Conservation (phyloP, 2,329 filamentous ascomycete genomes). For the Huntiella moniliformis region DNA sequence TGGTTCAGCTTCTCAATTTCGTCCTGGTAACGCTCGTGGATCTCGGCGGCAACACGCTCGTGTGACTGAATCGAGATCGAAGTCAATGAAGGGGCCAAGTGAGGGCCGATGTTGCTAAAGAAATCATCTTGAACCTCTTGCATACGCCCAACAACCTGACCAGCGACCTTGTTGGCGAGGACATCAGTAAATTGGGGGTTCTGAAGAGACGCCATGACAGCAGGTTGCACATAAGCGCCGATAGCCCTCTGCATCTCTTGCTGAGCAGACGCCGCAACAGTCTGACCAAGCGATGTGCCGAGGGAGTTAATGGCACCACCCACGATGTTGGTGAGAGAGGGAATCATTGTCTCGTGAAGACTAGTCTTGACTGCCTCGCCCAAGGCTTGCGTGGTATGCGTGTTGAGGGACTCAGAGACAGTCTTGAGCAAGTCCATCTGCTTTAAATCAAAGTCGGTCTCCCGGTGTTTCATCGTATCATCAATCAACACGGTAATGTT, state of each 20-base stretch:
- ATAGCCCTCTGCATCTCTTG: constrained; percentile 55
- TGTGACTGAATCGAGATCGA: constrained; percentile 46
- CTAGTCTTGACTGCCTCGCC: constrained; percentile 57
- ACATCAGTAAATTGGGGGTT: constrained; percentile 53
- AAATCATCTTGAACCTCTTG: constrained; percentile 54
- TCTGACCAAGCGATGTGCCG: constrained; percentile 44
- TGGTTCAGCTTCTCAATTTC: constrained; percentile 32
- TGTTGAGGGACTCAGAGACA: constrained; percentile 40
- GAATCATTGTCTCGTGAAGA: constrained; percentile 58
- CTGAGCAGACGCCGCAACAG: constrained; percentile 47
- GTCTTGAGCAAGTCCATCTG: constrained; percentile 37
- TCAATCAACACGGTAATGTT: constrained; percentile 44
- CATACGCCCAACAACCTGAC: constrained; percentile 40
- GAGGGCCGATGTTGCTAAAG: constrained; percentile 37
- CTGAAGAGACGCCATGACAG: constrained; percentile 45
- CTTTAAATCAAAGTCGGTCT: constrained; percentile 32
- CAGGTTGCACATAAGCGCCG: constrained; percentile 45
- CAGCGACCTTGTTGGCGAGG: constrained; percentile 24
- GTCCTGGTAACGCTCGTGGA: constrained; percentile 42
- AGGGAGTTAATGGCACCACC: constrained; percentile 53
- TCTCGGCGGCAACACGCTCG: constrained; percentile 46
- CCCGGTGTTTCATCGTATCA: constrained; percentile 40
- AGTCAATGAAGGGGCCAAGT: constrained; percentile 47
- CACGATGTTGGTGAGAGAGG: constrained; percentile 50
- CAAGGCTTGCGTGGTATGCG: constrained; percentile 52